Conservation (phyloP, 495 filamentous ascomycete species). For the Talaromyces trachyspermus region DNA sequence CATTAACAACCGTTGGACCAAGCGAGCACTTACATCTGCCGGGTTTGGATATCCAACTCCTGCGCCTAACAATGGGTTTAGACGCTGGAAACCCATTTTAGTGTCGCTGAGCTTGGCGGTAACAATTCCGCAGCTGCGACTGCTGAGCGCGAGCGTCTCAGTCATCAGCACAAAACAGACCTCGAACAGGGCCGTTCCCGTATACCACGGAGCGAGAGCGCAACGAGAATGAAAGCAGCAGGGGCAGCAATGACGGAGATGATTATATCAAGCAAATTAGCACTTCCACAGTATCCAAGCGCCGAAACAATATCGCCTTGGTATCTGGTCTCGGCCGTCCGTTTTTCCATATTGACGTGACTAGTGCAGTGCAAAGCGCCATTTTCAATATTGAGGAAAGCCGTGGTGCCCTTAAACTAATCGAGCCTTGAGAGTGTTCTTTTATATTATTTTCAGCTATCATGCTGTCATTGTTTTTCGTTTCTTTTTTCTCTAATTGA, state of each 20-base stretch:
- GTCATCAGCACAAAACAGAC: slow-evolving; percentile 19
- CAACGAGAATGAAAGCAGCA: slow-evolving; percentile 24
- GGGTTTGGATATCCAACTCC: slow-evolving; percentile 84
- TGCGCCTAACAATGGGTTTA: slow-evolving; percentile 45
- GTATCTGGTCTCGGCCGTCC: slow-evolving; percentile 83
- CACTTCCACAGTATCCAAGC: slow-evolving; percentile 36
- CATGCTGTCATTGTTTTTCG: too few species aligned
- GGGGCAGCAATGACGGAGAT: slow-evolving; percentile 14
- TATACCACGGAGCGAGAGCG: slow-evolving; percentile 26
- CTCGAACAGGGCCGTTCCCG: slow-evolving; percentile 30
- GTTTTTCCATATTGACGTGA: slow-evolving; percentile 91
- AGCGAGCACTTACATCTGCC: slow-evolving; percentile 83
- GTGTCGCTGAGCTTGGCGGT: slow-evolving; percentile 82
- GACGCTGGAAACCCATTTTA: slow-evolving; percentile 95
- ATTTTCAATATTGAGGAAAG: slow-evolving; percentile 64
- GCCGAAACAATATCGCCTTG: slow-evolving; percentile 47
- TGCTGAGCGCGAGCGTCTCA: slow-evolving; percentile 45
- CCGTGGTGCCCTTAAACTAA: not conserved
- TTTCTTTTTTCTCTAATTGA: too few species aligned
- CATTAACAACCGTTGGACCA: slow-evolving; percentile 97
- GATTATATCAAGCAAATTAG: slow-evolving; percentile 39
- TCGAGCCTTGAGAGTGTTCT: not conserved
- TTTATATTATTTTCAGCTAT: too few species aligned
- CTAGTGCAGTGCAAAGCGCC: slow-evolving; percentile 83
- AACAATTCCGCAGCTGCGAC: slow-evolving; percentile 57